Percentiles rank a stretch among this genome's conserved stretches.
Evolutionary conservation across 345 rosid genomes (phyloP).

Genomic region (Pistacia integerrima): DNA sequence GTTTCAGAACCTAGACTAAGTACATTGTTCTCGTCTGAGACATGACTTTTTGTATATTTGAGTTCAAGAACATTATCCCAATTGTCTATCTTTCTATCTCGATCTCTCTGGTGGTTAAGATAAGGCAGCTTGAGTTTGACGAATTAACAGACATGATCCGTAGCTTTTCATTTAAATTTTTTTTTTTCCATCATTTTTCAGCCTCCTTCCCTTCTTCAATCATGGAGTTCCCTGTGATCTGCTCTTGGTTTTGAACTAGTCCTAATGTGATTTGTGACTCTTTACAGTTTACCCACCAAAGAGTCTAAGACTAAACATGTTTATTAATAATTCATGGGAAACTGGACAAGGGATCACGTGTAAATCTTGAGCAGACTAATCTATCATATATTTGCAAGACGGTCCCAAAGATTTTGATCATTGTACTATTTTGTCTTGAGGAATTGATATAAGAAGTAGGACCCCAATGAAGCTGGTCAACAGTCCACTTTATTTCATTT

Average conservation of each 20-base stretch:
- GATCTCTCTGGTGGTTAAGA: slow-evolving; percentile 27
- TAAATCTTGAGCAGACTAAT: no score
- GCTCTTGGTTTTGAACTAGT: background rate
- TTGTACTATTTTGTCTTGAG: slow-evolving; percentile 1
- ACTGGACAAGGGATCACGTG: background rate
- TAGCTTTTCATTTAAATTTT: background rate
- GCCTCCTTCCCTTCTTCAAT: background rate
- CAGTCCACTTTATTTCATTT: background rate
- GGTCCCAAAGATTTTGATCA: slow-evolving; percentile 15
- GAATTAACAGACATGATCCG: background rate
- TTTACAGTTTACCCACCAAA: background rate
- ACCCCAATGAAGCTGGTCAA: background rate
- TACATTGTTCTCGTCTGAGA: slow-evolving; percentile 19
- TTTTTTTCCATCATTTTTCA: background rate
- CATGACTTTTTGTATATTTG: slow-evolving; percentile 10
- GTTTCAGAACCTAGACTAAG: slow-evolving; percentile 11
- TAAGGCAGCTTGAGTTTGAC: background rate
- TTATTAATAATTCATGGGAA: background rate
- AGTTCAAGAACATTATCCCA: slow-evolving; percentile 20
- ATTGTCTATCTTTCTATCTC: background rate
- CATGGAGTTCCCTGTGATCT: background rate
- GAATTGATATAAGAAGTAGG: background rate
- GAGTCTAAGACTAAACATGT: no score
- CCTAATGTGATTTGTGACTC: slow-evolving; percentile 10
- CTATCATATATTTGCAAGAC: background rate